phyloP scores from a whole-genome alignment of 1,139 yeast genomes.

The Geotrichum aggregatum region DNA sequence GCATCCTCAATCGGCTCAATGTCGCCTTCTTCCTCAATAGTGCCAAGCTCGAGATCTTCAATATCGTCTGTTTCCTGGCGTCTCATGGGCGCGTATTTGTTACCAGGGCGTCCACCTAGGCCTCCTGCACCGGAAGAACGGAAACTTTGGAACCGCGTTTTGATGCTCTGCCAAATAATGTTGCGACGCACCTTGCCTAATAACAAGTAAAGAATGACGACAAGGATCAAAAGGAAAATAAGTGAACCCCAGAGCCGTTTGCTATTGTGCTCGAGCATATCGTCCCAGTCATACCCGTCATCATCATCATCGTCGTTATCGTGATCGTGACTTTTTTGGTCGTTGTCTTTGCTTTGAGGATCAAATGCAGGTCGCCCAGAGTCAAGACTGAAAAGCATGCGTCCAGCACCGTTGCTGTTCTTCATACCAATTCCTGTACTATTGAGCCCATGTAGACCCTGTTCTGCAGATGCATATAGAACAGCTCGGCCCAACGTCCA shows the following conservation, averaged over 20 bases:
- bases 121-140: conserved; percentile 22
- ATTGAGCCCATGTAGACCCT: conserved; percentile 51
- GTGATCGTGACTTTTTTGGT: conserved; percentile 17
- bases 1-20: too few relatives aligned
- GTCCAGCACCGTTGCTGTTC: neutral
- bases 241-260: conserved; percentile 56
- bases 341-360: neutral
- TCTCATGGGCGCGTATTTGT: conserved; percentile 13
- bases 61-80: neutral
- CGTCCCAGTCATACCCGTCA: conserved; percentile 38
- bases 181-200: conserved; percentile 44
- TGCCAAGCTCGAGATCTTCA: conserved; percentile 15
- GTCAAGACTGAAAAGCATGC: conserved; percentile 5
- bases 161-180: conserved; percentile 31
- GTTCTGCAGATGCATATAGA: conserved; percentile 51
- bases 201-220: conserved; percentile 47
- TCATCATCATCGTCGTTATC: too few relatives aligned
- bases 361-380: conserved; percentile 6
- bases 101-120: too few relatives aligned
- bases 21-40: conserved; percentile 1
- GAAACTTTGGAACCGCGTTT: conserved; percentile 22
- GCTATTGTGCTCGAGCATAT: conserved; percentile 39
- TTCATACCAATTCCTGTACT: conserved; percentile 42
- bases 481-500: conserved; percentile 86
- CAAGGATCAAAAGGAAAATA: conserved; percentile 45